These are phyloP conservation scores for Vairimorpha necatrix DNA, from an alignment of 371 early-diverging fungal species.

Conservation along the genomic window DNA sequence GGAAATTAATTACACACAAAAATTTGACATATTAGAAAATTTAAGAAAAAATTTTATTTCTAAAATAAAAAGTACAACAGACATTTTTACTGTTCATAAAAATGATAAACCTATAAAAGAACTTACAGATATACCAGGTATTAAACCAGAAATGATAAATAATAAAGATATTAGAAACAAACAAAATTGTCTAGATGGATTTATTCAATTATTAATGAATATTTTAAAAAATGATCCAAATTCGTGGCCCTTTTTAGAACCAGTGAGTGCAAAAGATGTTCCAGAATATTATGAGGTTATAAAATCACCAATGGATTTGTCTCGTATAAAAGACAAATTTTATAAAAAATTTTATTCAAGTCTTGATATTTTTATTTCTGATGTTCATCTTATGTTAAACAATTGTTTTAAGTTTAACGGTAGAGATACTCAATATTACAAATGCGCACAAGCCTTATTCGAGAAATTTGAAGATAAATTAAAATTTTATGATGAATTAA, in stretches of 20 bases:
- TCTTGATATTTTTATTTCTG: slow-evolving; percentile 71
- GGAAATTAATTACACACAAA: slow-evolving; percentile 60
- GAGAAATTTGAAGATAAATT: slow-evolving; percentile 35
- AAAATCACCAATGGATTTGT: slow-evolving; percentile 90
- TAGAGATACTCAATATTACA: slow-evolving; percentile 71
- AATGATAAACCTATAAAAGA: background rate
- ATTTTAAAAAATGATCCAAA: slow-evolving; percentile 72
- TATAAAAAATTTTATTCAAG: slow-evolving; percentile 71
- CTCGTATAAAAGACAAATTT: slow-evolving; percentile 71
- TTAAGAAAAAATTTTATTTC: slow-evolving; percentile 42
- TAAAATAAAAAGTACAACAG: slow-evolving; percentile 47
- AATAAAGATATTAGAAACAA: slow-evolving; percentile 21
- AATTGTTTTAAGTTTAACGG: slow-evolving; percentile 80
- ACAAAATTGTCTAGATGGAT: slow-evolving; percentile 66
- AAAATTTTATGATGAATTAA: slow-evolving; percentile 26
- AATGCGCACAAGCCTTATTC: slow-evolving; percentile 68
- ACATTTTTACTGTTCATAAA: slow-evolving; percentile 24
- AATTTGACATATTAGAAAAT: slow-evolving; percentile 42
- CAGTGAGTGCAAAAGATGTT: slow-evolving; percentile 76
- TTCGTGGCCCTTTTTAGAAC: slow-evolving; percentile 93
- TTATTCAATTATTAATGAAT: slow-evolving; percentile 70
- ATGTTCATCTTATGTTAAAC: slow-evolving; percentile 73
- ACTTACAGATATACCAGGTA: slow-evolving; percentile 8
- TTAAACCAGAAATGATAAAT: background rate
- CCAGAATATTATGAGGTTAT: slow-evolving; percentile 90